Evolutionary conservation across 129 eudicot species (phyloP).

Genomic region (Saussurea involucrata): DNA sequence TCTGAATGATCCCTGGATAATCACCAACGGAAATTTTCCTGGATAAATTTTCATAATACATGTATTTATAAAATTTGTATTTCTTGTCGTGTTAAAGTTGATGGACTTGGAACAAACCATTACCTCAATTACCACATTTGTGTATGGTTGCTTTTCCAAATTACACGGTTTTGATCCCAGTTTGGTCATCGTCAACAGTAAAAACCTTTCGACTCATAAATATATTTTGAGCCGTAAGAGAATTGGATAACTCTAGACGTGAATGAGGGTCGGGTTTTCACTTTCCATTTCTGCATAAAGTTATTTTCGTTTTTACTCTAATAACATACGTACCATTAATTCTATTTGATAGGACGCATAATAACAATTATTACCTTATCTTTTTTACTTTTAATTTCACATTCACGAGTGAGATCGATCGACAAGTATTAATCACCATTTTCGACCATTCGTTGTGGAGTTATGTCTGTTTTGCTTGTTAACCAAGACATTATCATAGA

Average conservation of each 20-base stretch:
- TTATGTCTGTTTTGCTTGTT: constrained; percentile 12
- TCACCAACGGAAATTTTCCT: too few species aligned
- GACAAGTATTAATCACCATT: constrained; percentile 15
- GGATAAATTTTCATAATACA: too few species aligned
- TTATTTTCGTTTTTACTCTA: neutral
- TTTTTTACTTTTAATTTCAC: neutral
- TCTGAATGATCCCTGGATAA: too few species aligned
- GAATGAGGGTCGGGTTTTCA: neutral
- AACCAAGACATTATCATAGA: neutral
- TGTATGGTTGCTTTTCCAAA: neutral
- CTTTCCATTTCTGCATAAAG: neutral
- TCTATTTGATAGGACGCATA: neutral
- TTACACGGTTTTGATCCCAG: constrained; percentile 6
- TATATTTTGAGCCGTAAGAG: neutral
- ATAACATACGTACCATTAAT: neutral
- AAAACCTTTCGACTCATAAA: neutral
- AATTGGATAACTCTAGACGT: neutral
- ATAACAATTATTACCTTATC: neutral
- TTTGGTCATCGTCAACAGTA: neutral
- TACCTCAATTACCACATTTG: neutral
- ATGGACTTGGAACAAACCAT: neutral
- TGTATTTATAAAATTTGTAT: neutral
- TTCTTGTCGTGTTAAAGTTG: neutral
- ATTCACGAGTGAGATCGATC: neutral
- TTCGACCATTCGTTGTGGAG: constrained; percentile 13